Conservation (phyloP, 2,329 filamentous ascomycete genomes). For the Trichophyton schoenleinii region DNA sequence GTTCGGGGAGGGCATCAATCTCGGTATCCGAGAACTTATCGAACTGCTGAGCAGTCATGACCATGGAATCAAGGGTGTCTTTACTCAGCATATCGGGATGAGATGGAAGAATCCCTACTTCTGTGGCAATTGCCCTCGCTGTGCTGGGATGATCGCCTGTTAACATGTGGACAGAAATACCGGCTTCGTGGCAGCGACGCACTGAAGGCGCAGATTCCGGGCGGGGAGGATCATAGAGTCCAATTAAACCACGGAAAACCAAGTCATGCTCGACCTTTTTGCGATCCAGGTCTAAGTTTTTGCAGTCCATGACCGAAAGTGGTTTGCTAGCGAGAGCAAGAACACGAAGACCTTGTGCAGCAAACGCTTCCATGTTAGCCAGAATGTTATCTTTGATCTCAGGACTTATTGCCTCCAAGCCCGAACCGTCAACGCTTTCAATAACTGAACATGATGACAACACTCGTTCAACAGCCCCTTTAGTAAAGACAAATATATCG, state of each 20-base stretch:
- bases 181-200: conserved; percentile 55
- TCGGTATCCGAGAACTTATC: conserved; percentile 62
- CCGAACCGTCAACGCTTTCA: conserved; percentile 31
- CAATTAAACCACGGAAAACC: conserved; percentile 65
- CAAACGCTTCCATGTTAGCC: conserved; percentile 56
- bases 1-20: conserved; percentile 48
- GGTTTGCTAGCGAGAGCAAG: conserved; percentile 49
- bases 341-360: conserved; percentile 54
- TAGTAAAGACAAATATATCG: conserved; percentile 23
- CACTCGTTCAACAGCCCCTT: conserved; percentile 48
- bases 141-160: conserved; percentile 73
- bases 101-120: conserved; percentile 62
- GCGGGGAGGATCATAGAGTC: conserved; percentile 76
- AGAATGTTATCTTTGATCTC: conserved; percentile 45
- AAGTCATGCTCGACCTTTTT: conserved; percentile 54
- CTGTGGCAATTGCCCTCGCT: conserved; percentile 61
- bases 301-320: conserved; percentile 17
- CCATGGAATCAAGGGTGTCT: conserved; percentile 51
- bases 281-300: conserved; percentile 39
- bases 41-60: conserved; percentile 65
- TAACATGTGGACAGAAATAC: conserved; percentile 70
- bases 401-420: conserved; percentile 37
- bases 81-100: conserved; percentile 48
- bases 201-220: conserved; percentile 64
- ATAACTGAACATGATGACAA: conserved; percentile 49